Evolutionary conservation across 2,329 filamentous ascomycete species (phyloP), one percentile per base, ranked within the genome.

Genomic region (Cladosporium austrohemisphaericum): DNA sequence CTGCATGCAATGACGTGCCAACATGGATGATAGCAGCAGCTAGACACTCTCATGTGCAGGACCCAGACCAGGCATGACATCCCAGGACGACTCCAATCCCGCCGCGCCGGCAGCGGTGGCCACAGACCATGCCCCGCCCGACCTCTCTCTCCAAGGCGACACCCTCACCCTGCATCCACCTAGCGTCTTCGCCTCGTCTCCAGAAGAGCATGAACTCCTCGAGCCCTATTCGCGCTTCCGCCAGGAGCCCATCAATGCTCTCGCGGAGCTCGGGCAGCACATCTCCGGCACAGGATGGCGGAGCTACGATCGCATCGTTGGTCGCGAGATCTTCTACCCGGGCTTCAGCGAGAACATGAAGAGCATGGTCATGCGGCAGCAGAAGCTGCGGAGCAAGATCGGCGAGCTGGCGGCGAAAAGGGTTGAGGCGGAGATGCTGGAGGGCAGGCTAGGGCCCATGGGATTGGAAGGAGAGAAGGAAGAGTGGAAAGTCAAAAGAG

Each of bases 211-310:
- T 63, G 83, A 83, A 16, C 72, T 91, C 58, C 83, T 92, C 72
- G 83, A 85, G 67, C 83, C 91, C 64, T 93, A 93, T 77, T 86
- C 88, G 41, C 86, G 90, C 37, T 96, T 97, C 68, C 84, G 92
- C 51, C 72, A 85, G 50, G 77, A 79, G 48, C 83, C 83, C 1
- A 72, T 85, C 55, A 78, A 90, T 56, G 97, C 97, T 67, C 81
- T 97, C 23, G 88, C 90, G 58, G 93, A 98, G 73, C 85, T 98
- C 26, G 93, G 88, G 38, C 77, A 95, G 26, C 91, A 97, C 70
- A 86, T 97, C 55, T 92, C 89, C 10, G 93, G 93, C 48, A 86
- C 87, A 43, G 92, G 91, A 66, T 98, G 93, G 93, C 87, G 93
- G 53, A 88, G 88, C 52, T 98, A 98, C 72, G 89, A 97, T 64